phyloP scores from a whole-genome alignment of 139 green algal genomes.

The Micractinium conductrix region DNA sequence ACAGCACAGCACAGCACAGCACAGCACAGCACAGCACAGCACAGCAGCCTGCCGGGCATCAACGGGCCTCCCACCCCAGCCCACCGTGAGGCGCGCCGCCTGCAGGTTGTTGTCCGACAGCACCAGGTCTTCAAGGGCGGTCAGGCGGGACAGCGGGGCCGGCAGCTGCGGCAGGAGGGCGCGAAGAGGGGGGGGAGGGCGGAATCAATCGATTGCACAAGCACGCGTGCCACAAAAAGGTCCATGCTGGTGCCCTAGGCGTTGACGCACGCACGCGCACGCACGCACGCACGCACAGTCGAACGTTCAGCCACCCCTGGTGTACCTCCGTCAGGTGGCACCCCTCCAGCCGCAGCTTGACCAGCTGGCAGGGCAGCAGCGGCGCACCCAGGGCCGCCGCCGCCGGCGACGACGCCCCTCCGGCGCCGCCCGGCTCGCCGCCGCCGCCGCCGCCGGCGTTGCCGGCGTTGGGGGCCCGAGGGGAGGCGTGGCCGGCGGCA shows the following conservation, averaged over 20 bases:
- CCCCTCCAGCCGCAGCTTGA: slow-evolving; percentile 32
- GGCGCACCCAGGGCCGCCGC: not conserved
- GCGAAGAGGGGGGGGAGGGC: not conserved
- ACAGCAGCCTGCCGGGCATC: too few relatives aligned
- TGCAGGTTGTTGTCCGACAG: slow-evolving; percentile 35
- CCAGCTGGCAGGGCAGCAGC: slow-evolving; percentile 21
- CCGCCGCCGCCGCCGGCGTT: too few relatives aligned
- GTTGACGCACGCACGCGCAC: too few relatives aligned
- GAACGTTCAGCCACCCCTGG: too few relatives aligned
- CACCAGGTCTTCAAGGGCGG: slow-evolving; percentile 27
- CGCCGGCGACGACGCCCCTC: not conserved
- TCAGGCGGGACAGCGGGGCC: not conserved
- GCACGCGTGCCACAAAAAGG: too few relatives aligned
- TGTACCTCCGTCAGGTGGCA: slow-evolving; percentile 27
- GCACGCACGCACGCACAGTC: too few relatives aligned
- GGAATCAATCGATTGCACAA: too few relatives aligned
- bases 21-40: too few relatives aligned
- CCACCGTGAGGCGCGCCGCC: slow-evolving; percentile 6
- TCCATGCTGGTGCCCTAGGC: too few relatives aligned
- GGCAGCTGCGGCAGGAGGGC: slow-evolving; percentile 4
- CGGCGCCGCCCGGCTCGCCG: not conserved
- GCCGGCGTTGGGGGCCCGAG: too few relatives aligned
- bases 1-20: too few relatives aligned
- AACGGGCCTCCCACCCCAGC: not conserved
- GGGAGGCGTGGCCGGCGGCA: too few relatives aligned